These are phyloP conservation scores for Lotus japonicus DNA, from an alignment of 306 rosid species.

Conservation along the genomic window DNA sequence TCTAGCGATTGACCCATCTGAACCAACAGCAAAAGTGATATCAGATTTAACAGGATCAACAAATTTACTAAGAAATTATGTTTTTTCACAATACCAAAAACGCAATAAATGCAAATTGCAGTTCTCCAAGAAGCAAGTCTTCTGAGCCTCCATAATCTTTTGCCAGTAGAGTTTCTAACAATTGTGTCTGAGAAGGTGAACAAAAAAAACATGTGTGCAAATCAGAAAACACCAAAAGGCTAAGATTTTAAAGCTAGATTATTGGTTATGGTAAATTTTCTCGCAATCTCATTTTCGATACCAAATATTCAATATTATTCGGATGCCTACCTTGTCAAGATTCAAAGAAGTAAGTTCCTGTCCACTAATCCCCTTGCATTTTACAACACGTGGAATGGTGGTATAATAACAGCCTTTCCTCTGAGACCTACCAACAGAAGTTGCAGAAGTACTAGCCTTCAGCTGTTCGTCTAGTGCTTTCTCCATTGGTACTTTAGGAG, in stretches of 20 bases:
- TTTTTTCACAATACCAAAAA: constrained; percentile 48
- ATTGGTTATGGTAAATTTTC: background rate
- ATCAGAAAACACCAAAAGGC: constrained; percentile 9
- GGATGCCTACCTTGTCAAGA: constrained; percentile 68
- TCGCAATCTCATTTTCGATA: background rate
- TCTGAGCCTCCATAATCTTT: constrained; percentile 80
- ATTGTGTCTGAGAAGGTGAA: constrained; percentile 50
- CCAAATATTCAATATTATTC: background rate
- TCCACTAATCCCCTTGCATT: constrained; percentile 60
- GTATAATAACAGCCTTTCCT: constrained; percentile 81
- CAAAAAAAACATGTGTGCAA: constrained; percentile 11
- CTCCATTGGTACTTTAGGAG: constrained; percentile 51
- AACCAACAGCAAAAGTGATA: constrained; percentile 23
- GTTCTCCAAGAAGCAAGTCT: constrained; percentile 78
- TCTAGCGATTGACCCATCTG: constrained; percentile 97
- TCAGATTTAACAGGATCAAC: background rate
- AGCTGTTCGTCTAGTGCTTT: constrained; percentile 59
- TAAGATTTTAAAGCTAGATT: background rate
- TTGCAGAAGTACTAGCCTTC: constrained; percentile 42
- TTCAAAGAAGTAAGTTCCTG: constrained; percentile 82
- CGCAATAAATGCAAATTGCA: constrained; percentile 81
- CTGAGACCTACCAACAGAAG: constrained; percentile 38
- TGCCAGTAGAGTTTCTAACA: constrained; percentile 60
- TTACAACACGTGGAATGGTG: constrained; percentile 68
- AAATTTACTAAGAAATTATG: background rate